Evolutionary conservation across 2,329 filamentous ascomycete genomes (phyloP).

Genomic region (Penicillium sp.): DNA sequence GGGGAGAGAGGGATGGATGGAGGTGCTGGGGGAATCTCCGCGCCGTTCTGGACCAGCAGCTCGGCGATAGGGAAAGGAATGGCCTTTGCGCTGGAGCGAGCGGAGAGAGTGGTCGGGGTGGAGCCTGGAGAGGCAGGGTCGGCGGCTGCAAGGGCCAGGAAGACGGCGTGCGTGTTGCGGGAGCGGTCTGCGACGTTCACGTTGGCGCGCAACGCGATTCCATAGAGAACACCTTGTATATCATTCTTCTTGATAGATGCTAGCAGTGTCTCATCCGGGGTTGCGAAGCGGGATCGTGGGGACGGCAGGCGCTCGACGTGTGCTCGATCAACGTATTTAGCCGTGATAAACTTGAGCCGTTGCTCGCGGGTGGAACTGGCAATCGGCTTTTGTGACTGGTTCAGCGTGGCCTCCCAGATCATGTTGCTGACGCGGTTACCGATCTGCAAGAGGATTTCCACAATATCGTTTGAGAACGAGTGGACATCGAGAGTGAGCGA

Average conservation of each 20-base stretch:
- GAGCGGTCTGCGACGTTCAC: constrained; percentile 87
- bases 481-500: constrained; percentile 94
- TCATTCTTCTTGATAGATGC: constrained; percentile 97
- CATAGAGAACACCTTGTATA: constrained; percentile 90
- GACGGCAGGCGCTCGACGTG: constrained; percentile 77
- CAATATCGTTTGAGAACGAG: constrained; percentile 95
- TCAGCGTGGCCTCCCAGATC: constrained; percentile 90
- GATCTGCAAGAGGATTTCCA: constrained; percentile 87
- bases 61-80: constrained; percentile 88
- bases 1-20: constrained; percentile 84
- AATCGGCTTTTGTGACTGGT: constrained; percentile 73
- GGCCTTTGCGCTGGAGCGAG: constrained; percentile 44
- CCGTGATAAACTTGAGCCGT: constrained; percentile 90
- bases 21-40: constrained; percentile 76
- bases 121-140: constrained; percentile 79
- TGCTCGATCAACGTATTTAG: constrained; percentile 86
- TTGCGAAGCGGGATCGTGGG: constrained; percentile 75
- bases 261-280: constrained; percentile 84
- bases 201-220: constrained; percentile 83
- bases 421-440: constrained; percentile 96
- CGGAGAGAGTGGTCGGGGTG: constrained; percentile 44
- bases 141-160: constrained; percentile 87
- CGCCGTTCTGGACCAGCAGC: constrained; percentile 89
- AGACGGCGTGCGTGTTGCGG: constrained; percentile 85
- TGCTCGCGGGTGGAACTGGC: constrained; percentile 85